A percentile compares a stretch with the other conserved stretches of the same genome.
These are phyloP conservation scores for Leccinellum luteum DNA, from an alignment of 768 basidiomycete genomes.

Conservation along the genomic window DNA sequence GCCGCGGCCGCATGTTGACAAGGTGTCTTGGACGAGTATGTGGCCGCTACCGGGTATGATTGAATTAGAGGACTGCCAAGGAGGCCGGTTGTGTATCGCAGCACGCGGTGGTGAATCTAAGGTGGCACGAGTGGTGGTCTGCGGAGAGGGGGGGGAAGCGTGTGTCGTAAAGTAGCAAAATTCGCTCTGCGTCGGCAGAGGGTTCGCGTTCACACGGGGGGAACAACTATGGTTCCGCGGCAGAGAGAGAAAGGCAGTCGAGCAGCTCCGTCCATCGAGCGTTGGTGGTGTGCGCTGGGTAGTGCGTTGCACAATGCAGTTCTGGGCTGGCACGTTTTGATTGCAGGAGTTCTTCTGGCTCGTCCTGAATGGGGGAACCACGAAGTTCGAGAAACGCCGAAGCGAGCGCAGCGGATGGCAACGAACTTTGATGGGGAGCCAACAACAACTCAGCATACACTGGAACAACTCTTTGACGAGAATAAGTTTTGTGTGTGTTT, in stretches of 20 bases:
- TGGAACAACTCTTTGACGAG: not conserved
- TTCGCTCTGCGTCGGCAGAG: not conserved
- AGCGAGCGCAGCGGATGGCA: conserved; percentile 14
- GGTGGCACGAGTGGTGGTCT: not conserved
- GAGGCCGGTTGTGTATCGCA: not conserved
- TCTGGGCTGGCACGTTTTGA: conserved; percentile 21
- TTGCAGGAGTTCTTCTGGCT: not conserved
- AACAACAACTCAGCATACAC: not conserved
- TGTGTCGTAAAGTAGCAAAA: conserved; percentile 10
- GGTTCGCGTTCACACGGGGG: conserved; percentile 13
- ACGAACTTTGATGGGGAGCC: conserved; percentile 19
- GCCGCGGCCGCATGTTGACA: conserved; percentile 19
- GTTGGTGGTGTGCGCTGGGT: not conserved
- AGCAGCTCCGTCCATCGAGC: not conserved
- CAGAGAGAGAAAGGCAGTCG: conserved; percentile 11
- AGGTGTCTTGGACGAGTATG: not conserved
- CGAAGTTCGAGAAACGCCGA: conserved; percentile 18
- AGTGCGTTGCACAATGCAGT: conserved; percentile 1
- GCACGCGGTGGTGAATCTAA: conserved; percentile 14
- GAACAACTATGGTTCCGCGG: conserved; percentile 2
- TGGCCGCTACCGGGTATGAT: conserved; percentile 3
- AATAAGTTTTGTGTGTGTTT: too few relatives aligned
- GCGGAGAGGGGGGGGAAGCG: not conserved
- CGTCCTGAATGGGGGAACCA: conserved; percentile 1
- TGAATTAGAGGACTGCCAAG: not conserved